A percentile compares a stretch with the other conserved stretches of the same genome.
These are phyloP conservation scores for Colletotrichum sp. DNA, from an alignment of 2,329 filamentous ascomycete species.

Conservation along the genomic window DNA sequence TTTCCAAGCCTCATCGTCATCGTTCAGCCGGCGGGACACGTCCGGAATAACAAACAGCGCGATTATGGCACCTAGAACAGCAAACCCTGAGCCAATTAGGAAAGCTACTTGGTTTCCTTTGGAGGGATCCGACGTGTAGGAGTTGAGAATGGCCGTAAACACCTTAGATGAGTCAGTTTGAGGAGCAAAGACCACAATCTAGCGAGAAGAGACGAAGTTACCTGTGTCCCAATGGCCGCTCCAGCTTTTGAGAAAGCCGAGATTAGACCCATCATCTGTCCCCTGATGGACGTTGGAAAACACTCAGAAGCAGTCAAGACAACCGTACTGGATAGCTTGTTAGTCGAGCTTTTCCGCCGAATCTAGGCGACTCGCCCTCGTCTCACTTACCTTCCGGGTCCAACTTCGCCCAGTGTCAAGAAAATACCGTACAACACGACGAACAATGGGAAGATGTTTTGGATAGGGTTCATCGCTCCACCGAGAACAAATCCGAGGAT, in stretches of 20 bases:
- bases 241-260: constrained; percentile 54
- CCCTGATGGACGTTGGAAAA: constrained; percentile 55
- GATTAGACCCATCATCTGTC: constrained; percentile 53
- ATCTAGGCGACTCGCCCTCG: not conserved
- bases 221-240: constrained; percentile 52
- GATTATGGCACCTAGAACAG: constrained; percentile 47
- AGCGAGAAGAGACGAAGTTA: not conserved
- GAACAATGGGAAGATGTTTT: constrained; percentile 53
- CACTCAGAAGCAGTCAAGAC: constrained; percentile 47
- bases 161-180: constrained; percentile 26
- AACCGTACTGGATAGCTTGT: constrained; percentile 32
- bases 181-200: not conserved
- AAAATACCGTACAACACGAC: constrained; percentile 58
- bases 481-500: constrained; percentile 55
- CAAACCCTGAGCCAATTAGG: constrained; percentile 55
- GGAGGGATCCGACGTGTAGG: constrained; percentile 39
- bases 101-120: constrained; percentile 56
- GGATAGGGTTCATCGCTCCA: constrained; percentile 48
- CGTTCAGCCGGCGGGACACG: constrained; percentile 28
- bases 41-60: constrained; percentile 50
- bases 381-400: constrained; percentile 46
- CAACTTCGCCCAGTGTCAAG: constrained; percentile 52
- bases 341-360: not conserved
- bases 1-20: constrained; percentile 34
- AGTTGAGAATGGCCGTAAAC: constrained; percentile 55